These are phyloP conservation scores for Quercus glauca DNA, from an alignment of 306 rosid species.

Conservation along the genomic window DNA sequence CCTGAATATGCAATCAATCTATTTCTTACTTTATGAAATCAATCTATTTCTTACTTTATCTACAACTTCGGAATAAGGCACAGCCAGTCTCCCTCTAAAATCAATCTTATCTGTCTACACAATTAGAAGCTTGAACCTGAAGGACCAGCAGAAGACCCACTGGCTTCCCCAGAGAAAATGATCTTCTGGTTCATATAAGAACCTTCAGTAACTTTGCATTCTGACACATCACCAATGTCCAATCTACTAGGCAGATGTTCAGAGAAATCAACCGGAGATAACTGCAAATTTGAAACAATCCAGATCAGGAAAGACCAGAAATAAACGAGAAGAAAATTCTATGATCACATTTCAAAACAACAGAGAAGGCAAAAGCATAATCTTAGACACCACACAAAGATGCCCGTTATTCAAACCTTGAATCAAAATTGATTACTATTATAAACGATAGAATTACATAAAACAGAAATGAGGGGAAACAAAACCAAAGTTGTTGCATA, in stretches of 20 bases:
- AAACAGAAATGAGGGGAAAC: neutral
- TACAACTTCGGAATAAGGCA: neutral
- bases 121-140: neutral
- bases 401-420: neutral
- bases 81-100: neutral
- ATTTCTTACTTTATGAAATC: neutral
- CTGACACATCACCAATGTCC: slow-evolving; percentile 5
- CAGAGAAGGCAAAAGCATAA: neutral
- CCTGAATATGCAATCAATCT: neutral
- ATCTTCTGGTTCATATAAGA: neutral
- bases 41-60: neutral
- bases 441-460: neutral
- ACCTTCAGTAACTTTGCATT: neutral
- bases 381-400: neutral
- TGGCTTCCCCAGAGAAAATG: neutral
- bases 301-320: neutral
- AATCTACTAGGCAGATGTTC: neutral
- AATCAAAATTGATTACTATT: neutral
- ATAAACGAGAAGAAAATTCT: neutral
- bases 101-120: neutral
- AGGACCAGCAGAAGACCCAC: neutral
- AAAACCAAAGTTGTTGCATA: neutral
- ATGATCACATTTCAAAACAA: neutral
- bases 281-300: neutral
- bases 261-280: neutral